Percentiles rank a stretch among this genome's conserved stretches.
Evolutionary conservation across 2,329 filamentous ascomycete genomes (phyloP).

Genomic region (Talaromyces sp.): DNA sequence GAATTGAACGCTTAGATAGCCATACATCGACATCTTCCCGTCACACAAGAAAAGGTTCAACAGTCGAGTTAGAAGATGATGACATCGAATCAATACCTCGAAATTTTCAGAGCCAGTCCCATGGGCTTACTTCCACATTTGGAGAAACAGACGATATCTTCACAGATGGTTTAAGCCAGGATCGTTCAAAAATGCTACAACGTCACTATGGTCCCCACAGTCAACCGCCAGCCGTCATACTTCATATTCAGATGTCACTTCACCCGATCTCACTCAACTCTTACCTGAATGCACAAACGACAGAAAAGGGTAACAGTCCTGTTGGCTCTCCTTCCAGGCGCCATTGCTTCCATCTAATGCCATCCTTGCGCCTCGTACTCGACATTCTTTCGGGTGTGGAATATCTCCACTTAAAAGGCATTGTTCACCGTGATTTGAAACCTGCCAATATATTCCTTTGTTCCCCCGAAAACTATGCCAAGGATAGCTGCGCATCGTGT

Average conservation of each 20-base stretch:
- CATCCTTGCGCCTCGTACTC: conserved; percentile 60
- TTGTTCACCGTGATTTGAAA: conserved; percentile 70
- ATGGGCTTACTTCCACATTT: conserved; percentile 38
- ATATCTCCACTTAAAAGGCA: conserved; percentile 63
- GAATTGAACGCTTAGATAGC: conserved; percentile 31
- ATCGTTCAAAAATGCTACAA: conserved; percentile 36
- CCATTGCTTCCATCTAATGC: conserved; percentile 65
- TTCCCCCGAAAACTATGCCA: conserved; percentile 50
- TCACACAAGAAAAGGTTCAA: conserved; percentile 44
- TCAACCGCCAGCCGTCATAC: conserved; percentile 47
- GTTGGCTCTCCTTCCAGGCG: conserved; percentile 31
- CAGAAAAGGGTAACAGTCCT: conserved; percentile 19
- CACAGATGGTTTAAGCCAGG: conserved; percentile 43
- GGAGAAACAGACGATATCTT: conserved; percentile 44
- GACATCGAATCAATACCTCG: conserved; percentile 55
- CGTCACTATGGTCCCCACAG: conserved; percentile 24
- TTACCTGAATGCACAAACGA: conserved; percentile 53
- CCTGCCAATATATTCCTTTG: conserved; percentile 69
- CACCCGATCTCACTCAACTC: conserved; percentile 65
- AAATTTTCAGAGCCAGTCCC: conserved; percentile 35
- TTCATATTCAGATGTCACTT: conserved; percentile 71
- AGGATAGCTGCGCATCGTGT: conserved; percentile 53
- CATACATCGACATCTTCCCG: conserved; percentile 45
- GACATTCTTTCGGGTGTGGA: conserved; percentile 65
- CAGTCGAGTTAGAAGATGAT: conserved; percentile 44